Evolutionary conservation across 768 basidiomycete genomes (phyloP).

Genomic region (Boletus reticulatus): DNA sequence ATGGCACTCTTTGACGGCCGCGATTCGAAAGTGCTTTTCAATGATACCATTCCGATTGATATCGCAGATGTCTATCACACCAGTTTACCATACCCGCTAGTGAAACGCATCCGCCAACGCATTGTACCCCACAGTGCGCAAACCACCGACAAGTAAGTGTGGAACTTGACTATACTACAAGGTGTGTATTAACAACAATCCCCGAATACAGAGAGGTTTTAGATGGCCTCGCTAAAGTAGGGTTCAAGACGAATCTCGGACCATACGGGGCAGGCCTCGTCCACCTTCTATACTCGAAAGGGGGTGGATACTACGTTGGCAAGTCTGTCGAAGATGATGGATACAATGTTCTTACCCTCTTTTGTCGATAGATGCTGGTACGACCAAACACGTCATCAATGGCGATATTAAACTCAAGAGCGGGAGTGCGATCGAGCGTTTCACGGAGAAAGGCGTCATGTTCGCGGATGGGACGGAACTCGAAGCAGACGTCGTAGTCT

Average conservation of each 20-base stretch:
- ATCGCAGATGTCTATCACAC: slow-evolving; percentile 17
- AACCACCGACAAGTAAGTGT: slow-evolving; percentile 27
- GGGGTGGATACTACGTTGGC: slow-evolving; percentile 44
- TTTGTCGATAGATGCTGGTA: slow-evolving; percentile 33
- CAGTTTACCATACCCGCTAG: slow-evolving; percentile 14
- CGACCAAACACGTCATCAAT: slow-evolving; percentile 42
- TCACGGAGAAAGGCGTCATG: slow-evolving; percentile 31
- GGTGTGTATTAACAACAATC: not conserved
- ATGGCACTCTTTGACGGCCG: not conserved
- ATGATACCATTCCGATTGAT: slow-evolving; percentile 15
- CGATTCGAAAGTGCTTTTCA: not conserved
- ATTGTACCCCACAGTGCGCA: slow-evolving; percentile 13
- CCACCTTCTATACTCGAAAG: slow-evolving; percentile 23
- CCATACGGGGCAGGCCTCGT: slow-evolving; percentile 22
- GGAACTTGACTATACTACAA: not conserved
- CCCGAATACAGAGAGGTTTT: slow-evolving; percentile 29
- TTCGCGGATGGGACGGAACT: slow-evolving; percentile 12
- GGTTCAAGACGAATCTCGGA: slow-evolving; percentile 39
- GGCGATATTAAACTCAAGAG: slow-evolving; percentile 53
- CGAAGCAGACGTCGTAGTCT: slow-evolving; percentile 7
- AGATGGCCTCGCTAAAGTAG: slow-evolving; percentile 37
- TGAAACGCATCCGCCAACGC: slow-evolving; percentile 22
- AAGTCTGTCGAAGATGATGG: not conserved
- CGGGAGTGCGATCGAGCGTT: slow-evolving; percentile 33
- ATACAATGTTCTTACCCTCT: not conserved